Evolutionary conservation across 371 early-diverging fungal genomes (phyloP).

Genomic region (Rhizopus arrhizus): DNA sequence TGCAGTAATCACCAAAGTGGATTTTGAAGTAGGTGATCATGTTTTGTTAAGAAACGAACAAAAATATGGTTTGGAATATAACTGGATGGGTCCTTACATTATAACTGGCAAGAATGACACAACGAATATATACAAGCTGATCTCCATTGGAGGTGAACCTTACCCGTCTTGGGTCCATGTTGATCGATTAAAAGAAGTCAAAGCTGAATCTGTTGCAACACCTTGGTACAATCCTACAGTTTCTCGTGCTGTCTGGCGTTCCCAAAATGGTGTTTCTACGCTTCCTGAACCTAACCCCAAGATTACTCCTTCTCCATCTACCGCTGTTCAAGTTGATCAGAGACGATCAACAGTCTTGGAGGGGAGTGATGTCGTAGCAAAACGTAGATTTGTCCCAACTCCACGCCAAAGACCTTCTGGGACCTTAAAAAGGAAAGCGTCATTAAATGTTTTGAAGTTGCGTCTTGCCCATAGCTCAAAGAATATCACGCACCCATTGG

Average conservation of each 20-base stretch:
- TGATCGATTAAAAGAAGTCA: slow-evolving; percentile 11
- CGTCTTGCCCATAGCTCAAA: too few species aligned
- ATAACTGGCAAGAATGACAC: slow-evolving; percentile 6
- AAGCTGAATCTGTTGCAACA: slow-evolving; percentile 4
- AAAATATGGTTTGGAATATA: slow-evolving; percentile 10
- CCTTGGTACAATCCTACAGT: slow-evolving; percentile 20
- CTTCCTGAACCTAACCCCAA: neutral
- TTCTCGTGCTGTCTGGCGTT: slow-evolving; percentile 9
- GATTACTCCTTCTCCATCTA: neutral
- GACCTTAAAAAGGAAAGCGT: too few species aligned
- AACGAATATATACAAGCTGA: slow-evolving; percentile 7
- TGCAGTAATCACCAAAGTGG: neutral
- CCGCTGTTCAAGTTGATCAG: slow-evolving; percentile 8
- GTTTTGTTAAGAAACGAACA: neutral
- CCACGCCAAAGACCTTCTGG: too few species aligned
- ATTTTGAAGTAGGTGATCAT: slow-evolving; percentile 19
- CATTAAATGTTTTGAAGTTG: too few species aligned
- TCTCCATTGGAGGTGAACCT: slow-evolving; percentile 8
- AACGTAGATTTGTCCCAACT: neutral
- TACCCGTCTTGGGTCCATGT: slow-evolving; percentile 17
- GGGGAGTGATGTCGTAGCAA: slow-evolving; percentile 17
- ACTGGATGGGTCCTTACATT: slow-evolving; percentile 13
- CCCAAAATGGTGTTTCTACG: neutral
- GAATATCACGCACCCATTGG: too few species aligned
- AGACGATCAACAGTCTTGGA: slow-evolving; percentile 17